Evolutionary conservation across 225 moss, liverwort and hornwort species (phyloP).

Genomic region (Thuidium tamariscinum): DNA sequence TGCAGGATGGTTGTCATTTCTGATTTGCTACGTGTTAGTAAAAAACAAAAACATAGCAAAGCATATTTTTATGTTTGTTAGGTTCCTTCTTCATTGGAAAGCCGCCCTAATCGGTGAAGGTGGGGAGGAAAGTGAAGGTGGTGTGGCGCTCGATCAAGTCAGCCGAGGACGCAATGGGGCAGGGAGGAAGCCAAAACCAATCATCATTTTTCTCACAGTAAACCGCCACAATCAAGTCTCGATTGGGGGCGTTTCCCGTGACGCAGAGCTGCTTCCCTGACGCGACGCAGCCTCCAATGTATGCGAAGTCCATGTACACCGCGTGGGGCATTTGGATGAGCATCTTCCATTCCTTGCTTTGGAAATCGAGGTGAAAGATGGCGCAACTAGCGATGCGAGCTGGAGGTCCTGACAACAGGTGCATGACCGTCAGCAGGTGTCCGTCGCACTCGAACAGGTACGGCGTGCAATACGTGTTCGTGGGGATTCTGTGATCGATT

Average conservation of each 20-base stretch:
- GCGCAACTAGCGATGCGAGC: conserved; percentile 13
- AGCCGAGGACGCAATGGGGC: neutral
- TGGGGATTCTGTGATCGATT: conserved; percentile 13
- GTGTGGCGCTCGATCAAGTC: conserved; percentile 6
- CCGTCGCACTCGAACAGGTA: conserved; percentile 31
- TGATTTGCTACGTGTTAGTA: neutral
- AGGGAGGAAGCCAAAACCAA: conserved; percentile 36
- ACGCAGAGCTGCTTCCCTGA: conserved; percentile 14
- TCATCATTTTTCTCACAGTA: neutral
- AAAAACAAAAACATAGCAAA: neutral
- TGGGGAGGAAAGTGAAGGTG: conserved; percentile 25
- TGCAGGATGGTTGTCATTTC: neutral
- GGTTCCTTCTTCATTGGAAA: neutral
- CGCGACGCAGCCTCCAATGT: conserved; percentile 24
- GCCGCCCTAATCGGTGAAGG: neutral
- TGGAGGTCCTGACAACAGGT: conserved; percentile 2
- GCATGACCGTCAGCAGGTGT: conserved; percentile 22
- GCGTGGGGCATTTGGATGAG: conserved; percentile 11
- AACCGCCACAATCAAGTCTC: conserved; percentile 16
- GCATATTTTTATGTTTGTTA: neutral
- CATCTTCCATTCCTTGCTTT: conserved; percentile 20
- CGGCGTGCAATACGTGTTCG: conserved; percentile 19
- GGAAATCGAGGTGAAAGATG: conserved; percentile 22
- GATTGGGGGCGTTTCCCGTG: conserved; percentile 16
- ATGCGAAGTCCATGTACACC: conserved; percentile 20